Conservation (phyloP, 768 basidiomycete genomes). For the Melanogaster broomeanus region DNA sequence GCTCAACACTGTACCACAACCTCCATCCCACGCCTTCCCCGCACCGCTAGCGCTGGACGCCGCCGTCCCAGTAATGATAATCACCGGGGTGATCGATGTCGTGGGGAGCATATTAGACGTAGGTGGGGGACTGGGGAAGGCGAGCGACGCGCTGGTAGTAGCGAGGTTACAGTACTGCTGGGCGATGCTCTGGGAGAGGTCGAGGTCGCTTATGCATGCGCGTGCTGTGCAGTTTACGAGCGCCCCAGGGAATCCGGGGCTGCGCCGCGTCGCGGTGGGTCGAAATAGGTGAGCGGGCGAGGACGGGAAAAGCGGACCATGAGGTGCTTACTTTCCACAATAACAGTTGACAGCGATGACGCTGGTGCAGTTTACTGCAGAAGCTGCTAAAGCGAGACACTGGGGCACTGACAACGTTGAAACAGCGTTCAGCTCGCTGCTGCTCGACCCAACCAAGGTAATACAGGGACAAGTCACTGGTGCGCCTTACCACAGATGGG, state of each 20-base stretch:
- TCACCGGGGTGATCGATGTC: neutral
- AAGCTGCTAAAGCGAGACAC: constrained; percentile 43
- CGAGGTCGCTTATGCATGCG: constrained; percentile 39
- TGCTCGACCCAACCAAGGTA: too few relatives aligned
- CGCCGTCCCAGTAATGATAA: neutral
- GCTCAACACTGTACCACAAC: neutral
- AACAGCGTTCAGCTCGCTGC: neutral
- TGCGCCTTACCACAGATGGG: constrained; percentile 39
- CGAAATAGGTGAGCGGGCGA: neutral
- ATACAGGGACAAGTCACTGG: neutral
- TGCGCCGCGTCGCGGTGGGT: too few relatives aligned
- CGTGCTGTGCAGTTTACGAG: constrained; percentile 40
- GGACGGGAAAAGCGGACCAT: neutral
- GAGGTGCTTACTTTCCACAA: constrained; percentile 38
- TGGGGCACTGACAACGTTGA: constrained; percentile 38
- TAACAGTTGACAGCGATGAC: constrained; percentile 52
- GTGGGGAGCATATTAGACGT: neutral
- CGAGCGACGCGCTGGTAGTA: constrained; percentile 34
- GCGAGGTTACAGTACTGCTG: constrained; percentile 50
- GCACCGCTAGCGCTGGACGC: neutral
- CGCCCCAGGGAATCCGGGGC: constrained; percentile 36
- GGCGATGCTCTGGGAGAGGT: constrained; percentile 44
- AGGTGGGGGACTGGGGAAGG: constrained; percentile 35
- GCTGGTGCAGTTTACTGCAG: constrained; percentile 43
- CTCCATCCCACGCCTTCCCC: neutral